A percentile compares a stretch with the other conserved stretches of the same genome.
These are phyloP conservation scores for Talaromyces wortmannii DNA, from an alignment of 495 filamentous ascomycete genomes.

Conservation along the genomic window DNA sequence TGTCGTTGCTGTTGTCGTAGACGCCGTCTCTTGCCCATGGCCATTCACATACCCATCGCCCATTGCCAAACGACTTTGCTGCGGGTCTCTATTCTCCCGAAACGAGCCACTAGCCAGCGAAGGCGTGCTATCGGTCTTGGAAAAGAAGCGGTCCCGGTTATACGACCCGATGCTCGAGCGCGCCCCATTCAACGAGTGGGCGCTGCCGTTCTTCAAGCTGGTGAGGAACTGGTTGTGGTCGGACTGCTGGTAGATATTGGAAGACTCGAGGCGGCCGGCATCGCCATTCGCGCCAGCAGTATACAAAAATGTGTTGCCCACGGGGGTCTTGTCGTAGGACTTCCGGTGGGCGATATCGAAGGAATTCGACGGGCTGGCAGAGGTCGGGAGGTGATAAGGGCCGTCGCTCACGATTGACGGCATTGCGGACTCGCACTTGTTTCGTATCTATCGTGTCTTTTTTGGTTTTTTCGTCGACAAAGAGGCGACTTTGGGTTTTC, in stretches of 20 bases:
- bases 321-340: slow-evolving; percentile 37
- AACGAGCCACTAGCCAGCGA: slow-evolving; percentile 40
- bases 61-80: slow-evolving; percentile 1
- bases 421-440: slow-evolving; percentile 21
- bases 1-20: no score
- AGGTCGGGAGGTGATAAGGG: slow-evolving; percentile 20
- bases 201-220: slow-evolving; percentile 34
- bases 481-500: not conserved
- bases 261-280: slow-evolving; percentile 23
- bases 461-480: not conserved
- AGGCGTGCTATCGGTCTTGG: slow-evolving; percentile 45
- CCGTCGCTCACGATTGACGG: slow-evolving; percentile 35
- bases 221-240: slow-evolving; percentile 29
- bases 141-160: slow-evolving; percentile 39
- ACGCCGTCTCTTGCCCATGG: slow-evolving; percentile 16
- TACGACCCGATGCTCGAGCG: slow-evolving; percentile 43
- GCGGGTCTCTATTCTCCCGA: slow-evolving; percentile 36
- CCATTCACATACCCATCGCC: slow-evolving; percentile 14
- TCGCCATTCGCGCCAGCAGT: slow-evolving; percentile 42
- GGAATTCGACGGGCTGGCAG: slow-evolving; percentile 26
- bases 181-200: slow-evolving; percentile 39
- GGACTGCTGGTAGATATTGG: slow-evolving; percentile 8
- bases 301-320: slow-evolving; percentile 41
- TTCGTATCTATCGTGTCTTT: not conserved
- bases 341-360: slow-evolving; percentile 35